Evolutionary conservation across 345 rosid genomes (phyloP).

Genomic region (Dipteronia dyeriana): DNA sequence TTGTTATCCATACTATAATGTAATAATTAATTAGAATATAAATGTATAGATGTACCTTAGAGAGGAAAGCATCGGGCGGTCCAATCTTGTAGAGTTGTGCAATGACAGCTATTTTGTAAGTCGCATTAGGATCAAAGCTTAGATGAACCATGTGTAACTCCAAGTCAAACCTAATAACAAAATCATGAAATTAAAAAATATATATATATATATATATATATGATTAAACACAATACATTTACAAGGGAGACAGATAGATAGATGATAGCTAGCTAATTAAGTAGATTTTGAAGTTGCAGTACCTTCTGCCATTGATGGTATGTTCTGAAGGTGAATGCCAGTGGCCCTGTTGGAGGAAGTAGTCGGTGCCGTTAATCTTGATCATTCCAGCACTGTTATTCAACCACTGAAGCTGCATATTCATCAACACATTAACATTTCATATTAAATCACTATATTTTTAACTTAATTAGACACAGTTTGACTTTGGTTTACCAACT

Average conservation of each 20-base stretch:
- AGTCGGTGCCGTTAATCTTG: constrained; percentile 44
- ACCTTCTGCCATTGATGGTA: constrained; percentile 67
- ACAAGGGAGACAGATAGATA: too few relatives aligned
- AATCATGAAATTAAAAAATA: background rate
- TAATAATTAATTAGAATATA: too few relatives aligned
- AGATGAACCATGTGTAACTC: constrained; percentile 80
- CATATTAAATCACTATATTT: background rate
- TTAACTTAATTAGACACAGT: background rate
- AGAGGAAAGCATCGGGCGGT: constrained; percentile 49
- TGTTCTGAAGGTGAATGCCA: constrained; percentile 93
- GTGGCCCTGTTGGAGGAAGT: constrained; percentile 61
- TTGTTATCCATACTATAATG: too few relatives aligned
- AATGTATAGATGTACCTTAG: constrained; percentile 38
- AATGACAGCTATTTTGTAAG: constrained; percentile 47
- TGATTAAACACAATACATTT: too few relatives aligned
- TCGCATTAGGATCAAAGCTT: constrained; percentile 42
- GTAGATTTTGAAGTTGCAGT: too few relatives aligned
- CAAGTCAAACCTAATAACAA: constrained; percentile 46
- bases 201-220: too few relatives aligned
- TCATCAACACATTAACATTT: background rate
- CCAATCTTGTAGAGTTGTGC: constrained; percentile 57
- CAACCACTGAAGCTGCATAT: constrained; percentile 57
- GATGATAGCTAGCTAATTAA: too few relatives aligned
- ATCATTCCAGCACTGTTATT: constrained; percentile 45
- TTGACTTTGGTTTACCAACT: background rate